Conservation (phyloP, 192 early-diverging fungal species). For the Coemansia sp. region DNA sequence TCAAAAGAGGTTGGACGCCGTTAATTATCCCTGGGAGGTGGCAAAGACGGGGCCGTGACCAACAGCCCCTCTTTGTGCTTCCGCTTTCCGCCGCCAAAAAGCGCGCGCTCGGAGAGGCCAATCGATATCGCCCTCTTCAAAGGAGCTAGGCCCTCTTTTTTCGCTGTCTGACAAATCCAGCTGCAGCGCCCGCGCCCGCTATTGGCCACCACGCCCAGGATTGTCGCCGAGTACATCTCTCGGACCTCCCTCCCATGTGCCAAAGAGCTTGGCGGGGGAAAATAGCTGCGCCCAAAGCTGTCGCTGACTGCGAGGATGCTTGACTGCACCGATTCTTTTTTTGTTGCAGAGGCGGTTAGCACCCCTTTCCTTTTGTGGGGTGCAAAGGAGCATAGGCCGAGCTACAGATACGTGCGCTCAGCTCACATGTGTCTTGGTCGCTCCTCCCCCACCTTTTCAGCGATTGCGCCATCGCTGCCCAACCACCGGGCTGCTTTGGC, state of each 20-base stretch:
- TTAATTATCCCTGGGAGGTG: background rate
- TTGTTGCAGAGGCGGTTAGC: too few species aligned
- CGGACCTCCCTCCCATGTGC: conserved; percentile 8
- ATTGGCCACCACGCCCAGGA: background rate
- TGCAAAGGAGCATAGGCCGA: background rate
- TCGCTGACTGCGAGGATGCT: too few species aligned
- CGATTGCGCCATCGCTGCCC: conserved; percentile 3
- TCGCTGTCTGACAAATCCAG: conserved; percentile 2
- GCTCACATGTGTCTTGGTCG: background rate
- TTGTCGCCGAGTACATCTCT: background rate
- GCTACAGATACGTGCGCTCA: background rate
- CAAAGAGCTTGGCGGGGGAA: too few species aligned
- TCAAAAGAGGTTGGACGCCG: too few species aligned
- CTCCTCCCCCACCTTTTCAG: background rate
- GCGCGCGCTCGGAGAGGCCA: background rate
- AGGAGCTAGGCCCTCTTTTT: background rate
- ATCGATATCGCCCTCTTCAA: background rate
- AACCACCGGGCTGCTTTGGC: background rate
- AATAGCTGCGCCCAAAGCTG: too few species aligned
- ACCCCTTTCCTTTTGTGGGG: background rate
- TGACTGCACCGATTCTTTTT: too few species aligned
- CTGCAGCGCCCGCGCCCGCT: background rate
- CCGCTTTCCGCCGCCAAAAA: background rate
- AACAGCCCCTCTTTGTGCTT: background rate
- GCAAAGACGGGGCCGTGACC: background rate